phyloP scores from a whole-genome alignment of 2,329 filamentous ascomycete genomes.

The Raffaelea albimanens region DNA sequence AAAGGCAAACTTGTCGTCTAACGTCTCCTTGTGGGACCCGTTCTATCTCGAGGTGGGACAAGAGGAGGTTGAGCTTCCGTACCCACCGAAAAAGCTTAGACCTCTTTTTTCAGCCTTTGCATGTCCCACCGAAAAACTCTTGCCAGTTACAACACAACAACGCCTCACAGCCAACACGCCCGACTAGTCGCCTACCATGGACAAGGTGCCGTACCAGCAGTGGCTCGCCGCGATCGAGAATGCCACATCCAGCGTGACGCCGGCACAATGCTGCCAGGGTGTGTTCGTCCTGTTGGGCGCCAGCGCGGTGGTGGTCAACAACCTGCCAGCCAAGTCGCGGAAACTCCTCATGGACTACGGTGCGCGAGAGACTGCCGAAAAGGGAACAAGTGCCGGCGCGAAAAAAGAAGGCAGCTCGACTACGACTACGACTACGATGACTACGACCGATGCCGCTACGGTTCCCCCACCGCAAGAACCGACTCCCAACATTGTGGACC shows the following conservation, averaged over 20 bases:
- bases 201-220: no score
- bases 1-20: no score
- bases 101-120: no score
- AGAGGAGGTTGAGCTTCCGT: no score
- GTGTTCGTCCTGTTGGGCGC: slow-evolving; percentile 35
- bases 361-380: slow-evolving; percentile 26
- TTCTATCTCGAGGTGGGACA: no score
- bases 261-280: slow-evolving; percentile 30
- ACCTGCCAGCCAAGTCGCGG: slow-evolving; percentile 33
- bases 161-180: no score
- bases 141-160: no score
- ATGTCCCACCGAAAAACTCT: no score
- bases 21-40: no score
- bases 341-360: slow-evolving; percentile 41
- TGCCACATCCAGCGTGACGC: slow-evolving; percentile 6
- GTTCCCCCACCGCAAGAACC: not conserved
- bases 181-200: no score
- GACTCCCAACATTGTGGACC: slow-evolving; percentile 3
- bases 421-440: not conserved
- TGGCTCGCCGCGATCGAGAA: no score
- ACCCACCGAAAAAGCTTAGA: no score
- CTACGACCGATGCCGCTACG: not conserved
- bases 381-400: not conserved
- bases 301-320: slow-evolving; percentile 30
- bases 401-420: not conserved